A percentile compares a stretch with the other conserved stretches of the same genome.
phyloP scores from a whole-genome alignment of 2,329 filamentous ascomycete species.

The Scopulariopsis brevicaulis region DNA sequence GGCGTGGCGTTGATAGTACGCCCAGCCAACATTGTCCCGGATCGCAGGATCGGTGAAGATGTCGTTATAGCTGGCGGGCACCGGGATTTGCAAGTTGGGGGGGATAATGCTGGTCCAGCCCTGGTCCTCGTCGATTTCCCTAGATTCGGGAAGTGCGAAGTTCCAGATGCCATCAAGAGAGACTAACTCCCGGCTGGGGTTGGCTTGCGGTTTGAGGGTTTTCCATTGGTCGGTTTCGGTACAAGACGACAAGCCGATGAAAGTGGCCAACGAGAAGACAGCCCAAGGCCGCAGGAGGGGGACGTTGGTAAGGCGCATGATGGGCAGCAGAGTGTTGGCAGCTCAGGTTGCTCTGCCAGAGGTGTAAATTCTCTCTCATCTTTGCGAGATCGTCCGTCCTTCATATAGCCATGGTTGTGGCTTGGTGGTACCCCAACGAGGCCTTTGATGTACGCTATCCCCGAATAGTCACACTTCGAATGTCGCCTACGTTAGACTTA shows the following conservation, averaged over 20 bases:
- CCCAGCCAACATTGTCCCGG: conserved; percentile 18
- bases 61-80: conserved; percentile 15
- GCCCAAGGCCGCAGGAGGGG: neutral
- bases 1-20: conserved; percentile 16
- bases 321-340: neutral
- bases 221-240: neutral
- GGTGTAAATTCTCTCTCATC: neutral
- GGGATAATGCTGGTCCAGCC: conserved; percentile 6
- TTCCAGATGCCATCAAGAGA: conserved; percentile 15
- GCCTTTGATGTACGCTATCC: neutral
- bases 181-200: neutral
- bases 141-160: conserved; percentile 9
- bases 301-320: neutral
- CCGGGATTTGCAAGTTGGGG: conserved; percentile 11
- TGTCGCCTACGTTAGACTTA: neutral
- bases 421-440: neutral
- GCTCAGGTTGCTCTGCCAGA: neutral
- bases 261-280: neutral
- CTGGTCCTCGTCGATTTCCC: conserved; percentile 10
- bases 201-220: neutral
- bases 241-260: neutral
- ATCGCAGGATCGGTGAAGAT: conserved; percentile 12
- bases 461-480: neutral
- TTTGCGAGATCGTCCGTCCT: neutral
- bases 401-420: neutral